Evolutionary conservation across 2,329 filamentous ascomycete genomes (phyloP).

Genomic region (Cordyceps cateniannulata): DNA sequence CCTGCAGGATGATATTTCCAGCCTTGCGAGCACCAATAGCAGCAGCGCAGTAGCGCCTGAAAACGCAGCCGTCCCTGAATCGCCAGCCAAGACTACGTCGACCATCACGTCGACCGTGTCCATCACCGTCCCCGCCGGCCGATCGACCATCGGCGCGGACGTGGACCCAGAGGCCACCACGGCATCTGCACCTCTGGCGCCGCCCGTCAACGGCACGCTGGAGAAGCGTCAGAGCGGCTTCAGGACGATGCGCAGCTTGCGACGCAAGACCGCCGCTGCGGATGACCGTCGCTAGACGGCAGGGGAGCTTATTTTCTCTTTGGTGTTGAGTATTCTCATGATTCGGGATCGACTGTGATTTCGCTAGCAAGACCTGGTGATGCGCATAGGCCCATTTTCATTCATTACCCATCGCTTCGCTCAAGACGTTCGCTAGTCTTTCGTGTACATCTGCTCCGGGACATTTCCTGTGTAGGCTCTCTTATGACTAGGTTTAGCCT

Average conservation of each 20-base stretch:
- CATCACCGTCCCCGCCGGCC: not conserved
- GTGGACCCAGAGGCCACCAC: not conserved
- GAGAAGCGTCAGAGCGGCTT: conserved; percentile 1
- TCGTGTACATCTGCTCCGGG: not conserved
- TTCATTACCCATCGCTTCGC: conserved; percentile 1
- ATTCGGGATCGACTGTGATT: not conserved
- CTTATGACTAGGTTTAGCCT: not conserved
- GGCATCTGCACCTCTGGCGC: not conserved
- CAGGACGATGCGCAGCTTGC: not conserved
- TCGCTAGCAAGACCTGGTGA: not conserved
- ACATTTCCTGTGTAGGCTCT: not conserved
- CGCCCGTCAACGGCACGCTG: not conserved
- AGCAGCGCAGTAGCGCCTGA: not conserved
- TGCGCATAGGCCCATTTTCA: not conserved
- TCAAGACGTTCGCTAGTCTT: not conserved
- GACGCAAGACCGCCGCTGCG: not conserved
- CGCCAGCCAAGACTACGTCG: not conserved
- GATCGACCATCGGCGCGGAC: not conserved
- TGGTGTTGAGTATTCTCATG: not conserved
- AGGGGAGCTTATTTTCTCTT: not conserved
- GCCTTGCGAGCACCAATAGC: not conserved
- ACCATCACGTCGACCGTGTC: not conserved
- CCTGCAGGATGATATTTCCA: not conserved
- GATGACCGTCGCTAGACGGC: not conserved
- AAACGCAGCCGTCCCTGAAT: not conserved